Conservation (phyloP, 495 filamentous ascomycete species). For the Penicillium coffeae region DNA sequence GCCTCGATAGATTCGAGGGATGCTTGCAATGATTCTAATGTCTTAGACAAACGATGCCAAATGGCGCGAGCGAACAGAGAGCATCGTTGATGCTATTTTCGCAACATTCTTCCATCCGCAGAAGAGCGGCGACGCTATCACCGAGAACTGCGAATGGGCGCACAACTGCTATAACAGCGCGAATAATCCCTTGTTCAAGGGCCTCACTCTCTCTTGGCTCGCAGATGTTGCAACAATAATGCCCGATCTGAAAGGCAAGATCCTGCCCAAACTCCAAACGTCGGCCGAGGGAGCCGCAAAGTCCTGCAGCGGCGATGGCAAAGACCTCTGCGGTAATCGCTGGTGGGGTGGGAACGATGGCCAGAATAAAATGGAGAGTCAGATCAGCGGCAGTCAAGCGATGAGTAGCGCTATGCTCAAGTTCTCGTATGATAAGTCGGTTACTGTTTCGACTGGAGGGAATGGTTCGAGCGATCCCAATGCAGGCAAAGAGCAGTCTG, state of each 20-base stretch:
- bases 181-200: slow-evolving; percentile 81
- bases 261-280: slow-evolving; percentile 53
- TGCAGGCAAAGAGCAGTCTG: slow-evolving; percentile 45
- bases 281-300: slow-evolving; percentile 63
- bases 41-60: slow-evolving; percentile 37
- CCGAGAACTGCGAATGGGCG: too few species aligned
- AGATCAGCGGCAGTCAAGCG: slow-evolving; percentile 58
- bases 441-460: slow-evolving; percentile 58
- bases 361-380: slow-evolving; percentile 53
- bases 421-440: slow-evolving; percentile 43
- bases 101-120: slow-evolving; percentile 58
- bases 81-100: slow-evolving; percentile 53
- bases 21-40: slow-evolving; percentile 6
- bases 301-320: slow-evolving; percentile 55
- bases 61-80: slow-evolving; percentile 57
- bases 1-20: neutral
- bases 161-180: too few species aligned
- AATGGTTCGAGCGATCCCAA: slow-evolving; percentile 59
- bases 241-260: slow-evolving; percentile 53
- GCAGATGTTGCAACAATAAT: slow-evolving; percentile 62
- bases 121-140: too few species aligned
- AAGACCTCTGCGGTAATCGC: slow-evolving; percentile 45
- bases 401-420: slow-evolving; percentile 51
- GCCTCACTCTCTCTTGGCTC: slow-evolving; percentile 68
- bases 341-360: slow-evolving; percentile 54